A percentile compares a stretch with the other conserved stretches of the same genome.
These are phyloP conservation scores for Micractinium sp. DNA, from an alignment of 139 green algal genomes.

Conservation along the genomic window DNA sequence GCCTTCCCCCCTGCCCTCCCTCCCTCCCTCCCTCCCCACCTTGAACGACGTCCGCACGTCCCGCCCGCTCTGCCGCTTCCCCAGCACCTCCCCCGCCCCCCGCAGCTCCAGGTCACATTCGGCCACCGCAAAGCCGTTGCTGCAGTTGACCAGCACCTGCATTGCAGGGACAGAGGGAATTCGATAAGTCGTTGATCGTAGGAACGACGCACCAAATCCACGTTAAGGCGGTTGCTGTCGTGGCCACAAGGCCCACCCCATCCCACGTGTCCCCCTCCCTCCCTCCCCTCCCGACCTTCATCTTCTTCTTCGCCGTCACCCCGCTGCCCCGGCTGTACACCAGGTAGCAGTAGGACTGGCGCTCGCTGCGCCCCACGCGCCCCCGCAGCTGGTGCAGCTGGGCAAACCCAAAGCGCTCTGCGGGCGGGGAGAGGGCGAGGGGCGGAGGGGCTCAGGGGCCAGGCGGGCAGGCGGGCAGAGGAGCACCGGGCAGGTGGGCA, in stretches of 20 bases:
- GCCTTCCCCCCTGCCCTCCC: neutral
- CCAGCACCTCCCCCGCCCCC: slow-evolving; percentile 75
- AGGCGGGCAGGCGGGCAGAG: neutral
- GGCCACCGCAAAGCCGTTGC: slow-evolving; percentile 83
- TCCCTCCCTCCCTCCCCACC: neutral
- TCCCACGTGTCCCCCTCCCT: too few relatives aligned
- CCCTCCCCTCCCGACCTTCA: slow-evolving; percentile 14
- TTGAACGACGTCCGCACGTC: neutral
- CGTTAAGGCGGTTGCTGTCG: too few relatives aligned
- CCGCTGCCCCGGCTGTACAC: slow-evolving; percentile 13
- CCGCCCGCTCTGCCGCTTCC: slow-evolving; percentile 69
- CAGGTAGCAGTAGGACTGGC: slow-evolving; percentile 55
- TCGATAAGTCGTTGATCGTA: too few relatives aligned
- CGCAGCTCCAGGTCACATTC: slow-evolving; percentile 80
- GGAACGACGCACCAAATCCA: too few relatives aligned
- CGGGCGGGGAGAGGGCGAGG: slow-evolving; percentile 23
- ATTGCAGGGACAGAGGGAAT: too few relatives aligned
- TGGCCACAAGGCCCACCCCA: too few relatives aligned
- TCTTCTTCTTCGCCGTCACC: slow-evolving; percentile 10
- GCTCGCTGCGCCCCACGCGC: slow-evolving; percentile 72
- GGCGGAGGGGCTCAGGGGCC: too few relatives aligned
- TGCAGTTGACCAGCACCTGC: slow-evolving; percentile 63
- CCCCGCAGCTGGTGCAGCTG: slow-evolving; percentile 96
- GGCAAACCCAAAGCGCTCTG: slow-evolving; percentile 93
- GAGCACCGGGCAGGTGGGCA: neutral